Conservation (phyloP, 2,329 filamentous ascomycete species). For the Colletotrichum eremochloae region DNA sequence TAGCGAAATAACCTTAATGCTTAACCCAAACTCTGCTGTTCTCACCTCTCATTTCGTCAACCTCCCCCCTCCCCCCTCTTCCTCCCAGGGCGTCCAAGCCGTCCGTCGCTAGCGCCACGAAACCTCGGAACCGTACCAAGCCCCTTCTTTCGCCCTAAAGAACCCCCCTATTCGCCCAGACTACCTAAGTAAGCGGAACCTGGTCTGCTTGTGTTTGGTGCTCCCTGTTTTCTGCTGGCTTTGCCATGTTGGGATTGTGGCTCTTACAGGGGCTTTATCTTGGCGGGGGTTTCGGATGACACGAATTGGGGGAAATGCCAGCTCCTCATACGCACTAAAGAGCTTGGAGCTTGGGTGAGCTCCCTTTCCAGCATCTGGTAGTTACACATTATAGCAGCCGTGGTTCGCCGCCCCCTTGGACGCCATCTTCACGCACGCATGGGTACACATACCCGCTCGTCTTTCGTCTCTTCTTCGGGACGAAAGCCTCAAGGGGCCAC, state of each 20-base stretch:
- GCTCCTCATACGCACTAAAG: conserved; percentile 27
- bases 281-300: conserved; percentile 36
- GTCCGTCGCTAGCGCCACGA: background rate
- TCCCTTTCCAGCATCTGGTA: background rate
- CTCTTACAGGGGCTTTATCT: conserved; percentile 38
- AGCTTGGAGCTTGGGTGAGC: background rate
- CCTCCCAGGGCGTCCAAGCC: background rate
- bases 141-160: conserved; percentile 4
- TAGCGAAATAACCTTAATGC: conserved; percentile 40
- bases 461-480: conserved; percentile 26
- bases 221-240: conserved; percentile 12
- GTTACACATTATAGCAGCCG: too few species aligned
- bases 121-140: conserved; percentile 29
- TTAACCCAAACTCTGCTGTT: conserved; percentile 32
- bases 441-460: background rate
- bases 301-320: conserved; percentile 9
- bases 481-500: background rate
- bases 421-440: too few species aligned
- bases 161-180: background rate
- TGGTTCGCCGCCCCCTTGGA: background rate
- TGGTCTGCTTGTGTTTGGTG: conserved; percentile 30
- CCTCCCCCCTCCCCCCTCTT: background rate
- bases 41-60: conserved; percentile 1
- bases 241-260: conserved; percentile 4
- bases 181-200: background rate